phyloP scores from a whole-genome alignment of 805 yeast genomes.

The Metschnikowia continentalis region DNA sequence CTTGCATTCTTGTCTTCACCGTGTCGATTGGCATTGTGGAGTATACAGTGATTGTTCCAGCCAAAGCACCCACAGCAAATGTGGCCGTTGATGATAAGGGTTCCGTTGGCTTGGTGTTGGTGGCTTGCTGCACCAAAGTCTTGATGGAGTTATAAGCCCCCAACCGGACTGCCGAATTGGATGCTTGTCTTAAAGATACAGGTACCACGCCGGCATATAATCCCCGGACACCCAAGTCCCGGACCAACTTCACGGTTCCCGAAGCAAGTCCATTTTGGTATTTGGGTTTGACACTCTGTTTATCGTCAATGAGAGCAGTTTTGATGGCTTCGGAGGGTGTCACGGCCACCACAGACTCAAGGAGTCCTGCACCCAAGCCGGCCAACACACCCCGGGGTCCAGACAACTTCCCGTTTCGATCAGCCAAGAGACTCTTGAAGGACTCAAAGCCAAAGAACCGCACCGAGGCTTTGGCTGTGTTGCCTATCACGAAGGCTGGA shows the following conservation, averaged over 20 bases:
- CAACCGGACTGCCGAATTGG: constrained; percentile 90
- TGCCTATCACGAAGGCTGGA: constrained; percentile 94
- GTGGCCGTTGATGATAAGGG: constrained; percentile 79
- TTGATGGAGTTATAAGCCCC: constrained; percentile 92
- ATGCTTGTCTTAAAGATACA: constrained; percentile 91
- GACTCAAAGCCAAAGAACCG: constrained; percentile 90
- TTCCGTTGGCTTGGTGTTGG: constrained; percentile 60
- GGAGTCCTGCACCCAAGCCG: constrained; percentile 94
- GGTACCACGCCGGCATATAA: constrained; percentile 88
- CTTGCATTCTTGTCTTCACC: constrained; percentile 95
- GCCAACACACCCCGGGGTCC: constrained; percentile 92
- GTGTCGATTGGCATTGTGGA: constrained; percentile 95
- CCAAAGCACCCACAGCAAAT: constrained; percentile 83
- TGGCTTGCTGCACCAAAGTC: constrained; percentile 65
- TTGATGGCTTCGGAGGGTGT: constrained; percentile 97
- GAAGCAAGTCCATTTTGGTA: constrained; percentile 61
- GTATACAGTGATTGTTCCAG: constrained; percentile 86
- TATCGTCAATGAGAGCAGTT: constrained; percentile 93
- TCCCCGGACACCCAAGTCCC: constrained; percentile 79
- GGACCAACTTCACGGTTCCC: constrained; percentile 62
- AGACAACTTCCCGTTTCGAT: constrained; percentile 79
- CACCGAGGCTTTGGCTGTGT: constrained; percentile 94
- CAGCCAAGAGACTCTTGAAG: constrained; percentile 72
- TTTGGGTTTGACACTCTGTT: constrained; percentile 68
- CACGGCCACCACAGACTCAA: constrained; percentile 89